phyloP scores from a whole-genome alignment of 2,329 filamentous ascomycete species.

The Saccharata proteae region DNA sequence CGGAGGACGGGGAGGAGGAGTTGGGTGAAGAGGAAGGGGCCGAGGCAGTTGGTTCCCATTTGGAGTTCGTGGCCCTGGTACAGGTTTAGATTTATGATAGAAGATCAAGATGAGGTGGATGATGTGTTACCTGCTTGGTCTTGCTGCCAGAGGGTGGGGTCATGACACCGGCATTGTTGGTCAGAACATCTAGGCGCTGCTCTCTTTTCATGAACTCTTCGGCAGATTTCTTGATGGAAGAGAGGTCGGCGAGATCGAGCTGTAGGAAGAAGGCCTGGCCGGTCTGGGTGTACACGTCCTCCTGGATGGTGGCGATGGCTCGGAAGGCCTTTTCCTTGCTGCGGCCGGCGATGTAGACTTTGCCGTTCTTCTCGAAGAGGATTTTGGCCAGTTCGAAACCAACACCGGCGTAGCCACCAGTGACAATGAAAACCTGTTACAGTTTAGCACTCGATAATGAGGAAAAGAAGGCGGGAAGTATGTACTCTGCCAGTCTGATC shows the following conservation, averaged over 20 bases:
- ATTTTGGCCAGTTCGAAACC: constrained; percentile 42
- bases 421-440: constrained; percentile 39
- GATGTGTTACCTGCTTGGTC: constrained; percentile 10
- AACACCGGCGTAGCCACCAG: constrained; percentile 35
- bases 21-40: constrained; percentile 28
- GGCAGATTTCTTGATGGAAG: constrained; percentile 27
- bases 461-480: background rate
- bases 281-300: constrained; percentile 20
- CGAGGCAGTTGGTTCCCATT: constrained; percentile 30
- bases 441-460: background rate
- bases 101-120: too few relatives aligned
- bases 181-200: constrained; percentile 30
- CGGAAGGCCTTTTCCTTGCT: constrained; percentile 31
- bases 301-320: constrained; percentile 35
- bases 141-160: constrained; percentile 15
- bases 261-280: constrained; percentile 15
- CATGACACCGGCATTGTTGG: constrained; percentile 25
- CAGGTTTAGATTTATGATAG: too few relatives aligned
- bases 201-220: constrained; percentile 27
- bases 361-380: constrained; percentile 42
- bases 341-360: constrained; percentile 44
- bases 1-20: constrained; percentile 24
- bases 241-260: constrained; percentile 32
- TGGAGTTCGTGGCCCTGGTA: constrained; percentile 18
- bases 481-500: constrained; percentile 14